Evolutionary conservation across 2,329 filamentous ascomycete species (phyloP).

Genomic region (Aspergillus eucalypticola): DNA sequence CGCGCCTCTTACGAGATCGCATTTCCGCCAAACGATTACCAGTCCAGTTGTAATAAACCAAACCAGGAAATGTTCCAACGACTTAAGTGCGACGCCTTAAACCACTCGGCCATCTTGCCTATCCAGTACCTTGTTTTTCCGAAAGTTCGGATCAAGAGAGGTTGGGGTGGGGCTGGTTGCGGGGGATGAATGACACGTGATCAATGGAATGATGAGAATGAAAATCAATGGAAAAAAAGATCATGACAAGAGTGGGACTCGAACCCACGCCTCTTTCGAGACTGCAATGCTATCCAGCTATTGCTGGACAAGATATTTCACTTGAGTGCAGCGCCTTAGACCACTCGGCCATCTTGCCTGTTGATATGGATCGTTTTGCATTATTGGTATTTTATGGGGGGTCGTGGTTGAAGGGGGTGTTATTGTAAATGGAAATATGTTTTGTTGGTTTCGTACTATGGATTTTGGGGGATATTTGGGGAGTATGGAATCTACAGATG

Average conservation of each 20-base stretch:
- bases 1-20: neutral
- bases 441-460: too few species aligned
- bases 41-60: too few species aligned
- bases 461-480: too few species aligned
- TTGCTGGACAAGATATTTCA: neutral
- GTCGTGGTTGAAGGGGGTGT: neutral
- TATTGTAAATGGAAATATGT: neutral
- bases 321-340: conserved; percentile 4
- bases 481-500: too few species aligned
- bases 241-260: conserved; percentile 11
- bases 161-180: neutral
- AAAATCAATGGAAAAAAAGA: neutral
- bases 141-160: neutral
- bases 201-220: neutral
- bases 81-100: neutral
- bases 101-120: conserved; percentile 2
- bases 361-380: neutral
- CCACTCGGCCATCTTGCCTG: conserved; percentile 2
- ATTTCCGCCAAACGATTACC: neutral
- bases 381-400: neutral
- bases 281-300: conserved; percentile 2
- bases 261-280: conserved; percentile 9
- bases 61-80: too few species aligned
- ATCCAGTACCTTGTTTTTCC: neutral
- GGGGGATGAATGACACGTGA: neutral